A percentile compares a stretch with the other conserved stretches of the same genome.
These are phyloP conservation scores for Corinectria fuckeliana DNA, from an alignment of 2,329 filamentous ascomycete species.

Conservation along the genomic window DNA sequence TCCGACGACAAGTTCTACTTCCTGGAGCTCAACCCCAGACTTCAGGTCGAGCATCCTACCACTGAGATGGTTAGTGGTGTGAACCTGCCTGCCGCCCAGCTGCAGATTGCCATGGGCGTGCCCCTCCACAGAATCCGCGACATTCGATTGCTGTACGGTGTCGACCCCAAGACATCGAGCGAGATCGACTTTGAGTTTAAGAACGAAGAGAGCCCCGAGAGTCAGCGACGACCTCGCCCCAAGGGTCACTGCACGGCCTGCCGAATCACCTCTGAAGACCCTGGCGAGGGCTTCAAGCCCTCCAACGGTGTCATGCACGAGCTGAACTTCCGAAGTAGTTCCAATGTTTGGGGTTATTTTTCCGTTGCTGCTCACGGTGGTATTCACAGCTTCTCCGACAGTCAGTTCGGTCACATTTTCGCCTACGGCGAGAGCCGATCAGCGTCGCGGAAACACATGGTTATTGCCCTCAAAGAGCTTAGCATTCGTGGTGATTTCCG, in stretches of 20 bases:
- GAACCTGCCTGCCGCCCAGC: constrained; percentile 94
- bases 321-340: constrained; percentile 97
- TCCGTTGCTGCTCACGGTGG: constrained; percentile 95
- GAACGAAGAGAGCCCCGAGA: constrained; percentile 79
- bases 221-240: constrained; percentile 87
- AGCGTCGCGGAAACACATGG: constrained; percentile 98
- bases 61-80: constrained; percentile 99
- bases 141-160: constrained; percentile 94
- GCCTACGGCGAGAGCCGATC: constrained; percentile 97
- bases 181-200: constrained; percentile 98
- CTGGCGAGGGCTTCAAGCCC: constrained; percentile 98
- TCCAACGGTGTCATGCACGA: constrained; percentile 99
- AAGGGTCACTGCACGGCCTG: constrained; percentile 98
- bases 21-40: constrained; percentile 96
- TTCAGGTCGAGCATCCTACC: constrained; percentile 98
- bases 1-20: constrained; percentile 99
- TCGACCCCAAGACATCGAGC: constrained; percentile 84
- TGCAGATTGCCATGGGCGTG: constrained; percentile 98
- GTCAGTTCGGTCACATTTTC: constrained; percentile 99
- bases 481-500: constrained; percentile 99
- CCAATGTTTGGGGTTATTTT: constrained; percentile 99
- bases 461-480: constrained; percentile 95
- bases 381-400: constrained; percentile 99
- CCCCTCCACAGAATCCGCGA: constrained; percentile 94
- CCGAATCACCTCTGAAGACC: constrained; percentile 98